Evolutionary conservation across 2,329 filamentous ascomycete genomes (phyloP).

Genomic region (Trichoderma koningii): DNA sequence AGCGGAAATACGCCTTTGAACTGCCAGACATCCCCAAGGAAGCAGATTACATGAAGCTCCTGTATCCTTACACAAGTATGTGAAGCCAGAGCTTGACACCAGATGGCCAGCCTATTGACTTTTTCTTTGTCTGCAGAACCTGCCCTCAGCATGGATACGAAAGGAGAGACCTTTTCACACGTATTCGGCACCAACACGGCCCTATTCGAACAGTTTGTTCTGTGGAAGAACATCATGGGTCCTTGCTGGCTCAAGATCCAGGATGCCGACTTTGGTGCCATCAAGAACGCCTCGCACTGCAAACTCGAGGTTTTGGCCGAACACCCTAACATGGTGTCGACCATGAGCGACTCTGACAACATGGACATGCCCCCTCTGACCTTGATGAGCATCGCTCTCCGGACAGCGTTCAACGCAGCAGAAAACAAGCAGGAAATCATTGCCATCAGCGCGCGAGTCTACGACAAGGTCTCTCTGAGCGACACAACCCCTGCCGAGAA

Average conservation of each 20-base stretch:
- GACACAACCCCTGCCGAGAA: constrained; percentile 89
- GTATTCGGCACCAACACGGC: constrained; percentile 93
- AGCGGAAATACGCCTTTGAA: constrained; percentile 94
- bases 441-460: constrained; percentile 86
- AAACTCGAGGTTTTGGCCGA: constrained; percentile 86
- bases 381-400: constrained; percentile 90
- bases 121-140: constrained; percentile 52
- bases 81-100: constrained; percentile 24
- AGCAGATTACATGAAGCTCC: constrained; percentile 87
- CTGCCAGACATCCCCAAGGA: constrained; percentile 83
- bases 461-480: constrained; percentile 82
- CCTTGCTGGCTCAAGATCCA: constrained; percentile 95
- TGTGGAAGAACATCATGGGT: constrained; percentile 99
- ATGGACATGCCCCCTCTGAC: constrained; percentile 84
- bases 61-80: constrained; percentile 86
- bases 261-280: constrained; percentile 75
- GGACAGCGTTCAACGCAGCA: constrained; percentile 84
- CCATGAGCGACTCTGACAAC: constrained; percentile 75
- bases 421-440: constrained; percentile 97
- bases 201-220: constrained; percentile 95
- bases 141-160: constrained; percentile 66
- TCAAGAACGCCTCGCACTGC: constrained; percentile 95
- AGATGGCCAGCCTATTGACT: constrained; percentile 31
- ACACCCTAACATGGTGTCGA: constrained; percentile 74
- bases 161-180: constrained; percentile 88